Conservation (phyloP, 768 basidiomycete species). For the Amanita polypyramis region DNA sequence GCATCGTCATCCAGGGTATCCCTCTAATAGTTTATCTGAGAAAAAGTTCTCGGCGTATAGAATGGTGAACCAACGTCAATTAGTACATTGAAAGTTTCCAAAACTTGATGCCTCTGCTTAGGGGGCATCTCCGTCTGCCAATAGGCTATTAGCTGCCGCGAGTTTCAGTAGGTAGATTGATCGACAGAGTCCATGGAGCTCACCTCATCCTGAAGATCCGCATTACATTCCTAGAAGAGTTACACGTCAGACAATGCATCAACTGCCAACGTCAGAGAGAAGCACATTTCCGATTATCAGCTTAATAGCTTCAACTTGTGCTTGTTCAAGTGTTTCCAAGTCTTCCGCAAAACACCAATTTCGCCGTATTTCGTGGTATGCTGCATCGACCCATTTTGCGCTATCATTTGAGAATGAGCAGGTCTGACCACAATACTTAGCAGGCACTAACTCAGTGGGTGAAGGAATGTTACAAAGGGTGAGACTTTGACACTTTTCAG, state of each 20-base stretch:
- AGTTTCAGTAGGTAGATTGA: constrained; percentile 1
- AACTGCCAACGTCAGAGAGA: background rate
- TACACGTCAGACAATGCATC: background rate
- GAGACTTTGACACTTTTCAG: constrained; percentile 59
- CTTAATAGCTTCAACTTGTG: constrained; percentile 45
- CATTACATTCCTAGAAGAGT: constrained; percentile 33
- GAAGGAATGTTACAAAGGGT: constrained; percentile 61
- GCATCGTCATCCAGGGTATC: constrained; percentile 37
- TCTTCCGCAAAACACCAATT: constrained; percentile 59
- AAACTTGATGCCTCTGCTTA: constrained; percentile 34
- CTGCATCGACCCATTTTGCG: constrained; percentile 45
- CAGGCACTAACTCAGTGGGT: constrained; percentile 46
- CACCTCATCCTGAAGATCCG: constrained; percentile 59
- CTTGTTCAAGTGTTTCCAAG: constrained; percentile 56
- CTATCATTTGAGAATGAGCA: constrained; percentile 22
- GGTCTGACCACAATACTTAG: constrained; percentile 1
- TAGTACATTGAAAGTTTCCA: constrained; percentile 44
- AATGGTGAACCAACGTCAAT: constrained; percentile 39
- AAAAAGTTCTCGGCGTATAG: background rate
- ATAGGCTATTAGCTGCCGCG: constrained; percentile 48
- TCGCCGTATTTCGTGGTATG: constrained; percentile 54
- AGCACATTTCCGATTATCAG: constrained; percentile 50
- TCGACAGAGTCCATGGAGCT: constrained; percentile 13
- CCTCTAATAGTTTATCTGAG: constrained; percentile 23
- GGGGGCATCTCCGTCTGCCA: constrained; percentile 55